These are phyloP conservation scores for Naganishia antarctica DNA, from an alignment of 768 basidiomycete genomes.

Conservation along the genomic window DNA sequence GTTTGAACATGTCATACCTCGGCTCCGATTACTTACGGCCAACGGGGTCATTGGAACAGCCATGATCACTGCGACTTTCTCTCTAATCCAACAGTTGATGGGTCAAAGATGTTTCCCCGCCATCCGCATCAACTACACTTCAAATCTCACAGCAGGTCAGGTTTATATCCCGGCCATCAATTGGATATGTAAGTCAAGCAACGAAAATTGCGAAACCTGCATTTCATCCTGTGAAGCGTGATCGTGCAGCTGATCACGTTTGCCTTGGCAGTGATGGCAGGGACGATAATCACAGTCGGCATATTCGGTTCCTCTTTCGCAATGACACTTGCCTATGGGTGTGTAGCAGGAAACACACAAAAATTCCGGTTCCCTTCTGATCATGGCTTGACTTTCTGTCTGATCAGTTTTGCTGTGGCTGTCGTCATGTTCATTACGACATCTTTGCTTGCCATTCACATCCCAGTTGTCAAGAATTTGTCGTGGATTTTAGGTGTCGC, in stretches of 20 bases:
- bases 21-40: neutral
- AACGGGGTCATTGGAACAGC: constrained; percentile 51
- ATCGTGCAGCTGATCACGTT: neutral
- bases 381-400: too few species aligned
- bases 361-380: too few species aligned
- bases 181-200: constrained; percentile 52
- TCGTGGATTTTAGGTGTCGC: constrained; percentile 52
- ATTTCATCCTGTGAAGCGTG: too few species aligned
- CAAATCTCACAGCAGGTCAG: constrained; percentile 60
- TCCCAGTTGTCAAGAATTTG: constrained; percentile 57
- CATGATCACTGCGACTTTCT: constrained; percentile 64
- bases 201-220: constrained; percentile 22
- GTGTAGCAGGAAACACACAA: too few species aligned
- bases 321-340: constrained; percentile 59
- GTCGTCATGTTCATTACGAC: constrained; percentile 65
- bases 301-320: constrained; percentile 57
- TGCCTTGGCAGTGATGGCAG: constrained; percentile 52
- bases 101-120: constrained; percentile 60
- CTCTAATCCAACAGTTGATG: constrained; percentile 60
- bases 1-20: neutral
- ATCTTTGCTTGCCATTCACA: constrained; percentile 58
- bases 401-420: constrained; percentile 53
- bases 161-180: constrained; percentile 65
- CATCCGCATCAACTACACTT: constrained; percentile 60
- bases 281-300: constrained; percentile 57